These are phyloP conservation scores for Apocynum venetum DNA, from an alignment of 257 asterid genomes.

Conservation along the genomic window DNA sequence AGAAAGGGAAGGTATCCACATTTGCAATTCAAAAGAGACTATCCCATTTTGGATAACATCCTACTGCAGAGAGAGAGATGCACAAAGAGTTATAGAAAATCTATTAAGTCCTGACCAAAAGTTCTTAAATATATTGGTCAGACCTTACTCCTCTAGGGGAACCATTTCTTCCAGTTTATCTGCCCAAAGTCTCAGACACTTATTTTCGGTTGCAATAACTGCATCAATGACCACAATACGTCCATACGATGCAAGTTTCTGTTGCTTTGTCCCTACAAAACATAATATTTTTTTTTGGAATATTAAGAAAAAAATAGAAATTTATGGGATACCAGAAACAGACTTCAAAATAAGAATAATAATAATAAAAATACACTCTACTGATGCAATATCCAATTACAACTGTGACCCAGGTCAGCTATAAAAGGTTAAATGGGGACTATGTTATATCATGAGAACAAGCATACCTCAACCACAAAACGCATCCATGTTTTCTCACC, in stretches of 20 bases:
- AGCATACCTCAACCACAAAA: slow-evolving; percentile 88
- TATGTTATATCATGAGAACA: neutral
- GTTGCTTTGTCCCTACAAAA: slow-evolving; percentile 51
- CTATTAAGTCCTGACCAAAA: neutral
- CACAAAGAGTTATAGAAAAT: neutral
- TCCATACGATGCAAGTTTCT: slow-evolving; percentile 93
- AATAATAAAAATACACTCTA: neutral
- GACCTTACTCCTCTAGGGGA: neutral
- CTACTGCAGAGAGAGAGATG: slow-evolving; percentile 2
- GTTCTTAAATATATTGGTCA: neutral
- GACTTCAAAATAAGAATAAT: neutral
- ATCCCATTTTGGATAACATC: slow-evolving; percentile 8
- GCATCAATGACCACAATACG: slow-evolving; percentile 88
- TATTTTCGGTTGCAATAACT: slow-evolving; percentile 65
- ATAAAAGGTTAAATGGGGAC: too few relatives aligned
- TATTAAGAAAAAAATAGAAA: slow-evolving; percentile 9
- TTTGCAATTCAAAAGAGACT: neutral
- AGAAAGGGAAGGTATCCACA: slow-evolving; percentile 2
- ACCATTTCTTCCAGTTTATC: neutral
- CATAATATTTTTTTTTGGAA: slow-evolving; percentile 2
- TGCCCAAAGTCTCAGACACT: slow-evolving; percentile 12
- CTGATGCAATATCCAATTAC: neutral
- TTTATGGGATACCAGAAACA: neutral
- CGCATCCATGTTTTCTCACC: slow-evolving; percentile 74
- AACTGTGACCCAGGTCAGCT: neutral